Evolutionary conservation across 2,329 filamentous ascomycete species (phyloP), one percentile per base, ranked within the genome.

Genomic region (Penicillium fuscoglaucum): DNA sequence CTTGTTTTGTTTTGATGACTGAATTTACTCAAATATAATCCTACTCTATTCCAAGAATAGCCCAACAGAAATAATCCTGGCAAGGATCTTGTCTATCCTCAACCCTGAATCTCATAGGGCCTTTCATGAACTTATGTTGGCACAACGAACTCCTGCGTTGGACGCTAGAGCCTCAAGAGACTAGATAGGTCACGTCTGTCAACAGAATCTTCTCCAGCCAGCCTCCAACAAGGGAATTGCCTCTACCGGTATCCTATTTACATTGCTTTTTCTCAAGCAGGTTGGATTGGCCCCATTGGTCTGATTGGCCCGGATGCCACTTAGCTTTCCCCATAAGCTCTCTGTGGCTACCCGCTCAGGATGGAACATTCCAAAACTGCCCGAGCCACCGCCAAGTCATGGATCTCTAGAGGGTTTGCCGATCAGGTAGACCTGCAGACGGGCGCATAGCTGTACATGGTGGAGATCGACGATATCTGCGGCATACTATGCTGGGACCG

Each of bases 321-420:
- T 59, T 55, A 59, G 39, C 46, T 50, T 60, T 51, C 56, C 58
- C 46, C 64, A 59, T 61, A 64, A 68, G 66, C 68, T 68, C 65
- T 66, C 68, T 70, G 70, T 66, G 33, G 56, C 59, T 66, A 68
- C 55, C 70, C 70, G 70, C 47, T 28, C 58, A 61, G 59, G 61
- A 63, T 63, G 60, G 66, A 60, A 63, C 61, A 66, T 65, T 66
- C 41, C 57, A 58, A 68, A 68, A 59, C 47, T 46, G 56, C 10
- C 66, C 41, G 49, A 46, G 55, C 63, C 49, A 63, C 59, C 37
- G 37, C 28, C 55, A 47, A 37, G 40, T 26, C 8, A 59, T 52
- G 35, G 12, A 50, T 44, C 12, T 21, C 13, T 40, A 52, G 35
- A 45, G 37, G 21, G 35, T 49, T 54, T 55, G 21, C 46, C 29